phyloP scores from a whole-genome alignment of 805 yeast genomes.

The Monosporozyma aquatica region DNA sequence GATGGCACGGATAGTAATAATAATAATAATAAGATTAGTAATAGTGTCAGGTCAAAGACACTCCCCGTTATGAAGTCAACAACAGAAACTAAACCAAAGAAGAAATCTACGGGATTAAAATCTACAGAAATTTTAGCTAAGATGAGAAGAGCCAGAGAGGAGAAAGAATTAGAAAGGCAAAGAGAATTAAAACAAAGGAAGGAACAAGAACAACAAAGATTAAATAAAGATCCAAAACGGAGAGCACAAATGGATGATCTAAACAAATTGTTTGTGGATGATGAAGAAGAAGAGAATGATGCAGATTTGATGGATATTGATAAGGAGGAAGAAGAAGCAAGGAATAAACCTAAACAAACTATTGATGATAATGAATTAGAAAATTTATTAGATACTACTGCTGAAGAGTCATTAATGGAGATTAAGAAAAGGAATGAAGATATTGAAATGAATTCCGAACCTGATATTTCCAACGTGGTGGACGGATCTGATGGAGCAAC shows the following conservation, averaged over 20 bases:
- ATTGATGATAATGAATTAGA: conserved; percentile 15
- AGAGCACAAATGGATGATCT: conserved; percentile 26
- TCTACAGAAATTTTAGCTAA: conserved; percentile 27
- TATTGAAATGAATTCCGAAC: not conserved
- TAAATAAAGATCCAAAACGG: conserved; percentile 18
- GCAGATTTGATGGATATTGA: conserved; percentile 12
- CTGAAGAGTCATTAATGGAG: conserved; percentile 25
- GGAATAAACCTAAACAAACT: not conserved
- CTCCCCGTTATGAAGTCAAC: conserved; percentile 2
- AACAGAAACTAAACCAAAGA: conserved; percentile 3
- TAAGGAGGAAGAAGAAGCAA: not conserved
- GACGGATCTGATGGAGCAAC: no score
- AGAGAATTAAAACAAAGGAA: conserved; percentile 22
- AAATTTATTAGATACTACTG: conserved; percentile 27
- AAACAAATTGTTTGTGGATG: conserved; percentile 23
- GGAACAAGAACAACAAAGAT: conserved; percentile 10
- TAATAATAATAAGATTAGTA: not conserved
- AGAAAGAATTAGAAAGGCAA: conserved; percentile 23
- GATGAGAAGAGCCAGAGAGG: conserved; percentile 27
- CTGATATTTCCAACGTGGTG: not conserved
- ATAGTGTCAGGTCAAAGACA: conserved; percentile 7
- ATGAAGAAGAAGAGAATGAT: conserved; percentile 22
- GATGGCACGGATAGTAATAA: not conserved
- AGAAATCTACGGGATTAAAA: conserved; percentile 19
- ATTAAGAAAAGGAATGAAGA: conserved; percentile 3